Base-by-base conservation (phyloP, 352 stramenopile species). In the Globisporangium irregulare region DNA sequence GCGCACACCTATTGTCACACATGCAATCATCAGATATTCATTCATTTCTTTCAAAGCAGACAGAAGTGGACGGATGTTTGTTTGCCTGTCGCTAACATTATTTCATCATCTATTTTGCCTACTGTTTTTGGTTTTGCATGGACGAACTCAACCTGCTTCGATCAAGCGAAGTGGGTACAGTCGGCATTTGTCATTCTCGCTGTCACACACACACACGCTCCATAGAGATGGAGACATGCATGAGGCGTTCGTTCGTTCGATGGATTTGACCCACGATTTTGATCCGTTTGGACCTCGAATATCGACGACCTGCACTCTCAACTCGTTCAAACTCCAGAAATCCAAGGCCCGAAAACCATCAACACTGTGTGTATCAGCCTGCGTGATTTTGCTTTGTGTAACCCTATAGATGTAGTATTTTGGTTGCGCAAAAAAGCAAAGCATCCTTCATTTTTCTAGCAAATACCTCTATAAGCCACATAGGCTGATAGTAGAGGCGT, bases 191-290 rank as follows among this genome's bases (percentile, higher is more conserved):
- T 7, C 12, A 18, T 20, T 46, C 38, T 46, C 38, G 14, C 38
- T 46, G 38, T 46, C 38, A 15, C 38, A 20, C 38, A 46, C 5
- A 32, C 3, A 32, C 29, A 32, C 29, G 29, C 36, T 43, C 36
- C 34, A 41, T 3, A 41, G 9, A 12, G 12, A 46, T 46, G 12
- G 12, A 46, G 38, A 46, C 38, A 46, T 46, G 38, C 12, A 46
- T 24, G 43, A 51, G 18, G 43, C 5, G 43, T 51, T 51, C 43
- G 18, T 5, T 51, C 5, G 43, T 51, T 51, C 43, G 43, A 24
- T 51, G 43, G 43, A 51, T 51, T 51, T 51, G 18, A 51, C 18
- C 18, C 43, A 51, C 43, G 43, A 51, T 51, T 51, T 51, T 51
- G 43, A 51, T 51, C 43, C 18, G 15, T 51, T 51, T 51, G 18